phyloP scores from a whole-genome alignment of 345 rosid species.

The Salix suchowensis region DNA sequence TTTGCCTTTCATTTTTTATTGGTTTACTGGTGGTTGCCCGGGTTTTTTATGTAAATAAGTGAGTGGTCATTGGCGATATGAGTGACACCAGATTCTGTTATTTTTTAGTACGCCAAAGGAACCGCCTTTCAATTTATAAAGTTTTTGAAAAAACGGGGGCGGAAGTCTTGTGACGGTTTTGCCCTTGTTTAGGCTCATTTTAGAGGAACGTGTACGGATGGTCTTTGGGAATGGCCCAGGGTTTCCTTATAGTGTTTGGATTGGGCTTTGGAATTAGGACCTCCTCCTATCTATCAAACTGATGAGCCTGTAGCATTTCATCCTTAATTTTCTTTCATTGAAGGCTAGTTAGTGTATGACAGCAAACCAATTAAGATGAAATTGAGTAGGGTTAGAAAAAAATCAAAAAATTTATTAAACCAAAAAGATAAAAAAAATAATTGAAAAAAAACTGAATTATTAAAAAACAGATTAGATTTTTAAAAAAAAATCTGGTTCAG shows the following conservation, averaged over 20 bases:
- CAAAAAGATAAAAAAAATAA: no score
- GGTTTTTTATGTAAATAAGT: slow-evolving; percentile 5
- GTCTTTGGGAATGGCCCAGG: not conserved
- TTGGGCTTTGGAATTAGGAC: not conserved
- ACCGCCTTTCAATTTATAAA: slow-evolving; percentile 19
- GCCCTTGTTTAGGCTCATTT: not conserved
- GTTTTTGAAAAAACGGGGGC: not conserved
- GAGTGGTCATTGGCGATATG: not conserved
- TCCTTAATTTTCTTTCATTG: no score
- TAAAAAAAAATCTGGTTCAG: no score
- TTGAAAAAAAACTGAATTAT: no score
- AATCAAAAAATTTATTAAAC: no score
- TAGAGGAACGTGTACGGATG: not conserved
- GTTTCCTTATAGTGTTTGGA: not conserved
- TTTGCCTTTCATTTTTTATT: not conserved
- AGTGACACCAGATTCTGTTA: slow-evolving; percentile 10
- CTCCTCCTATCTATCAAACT: not conserved
- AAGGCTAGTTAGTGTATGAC: no score
- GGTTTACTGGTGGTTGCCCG: not conserved
- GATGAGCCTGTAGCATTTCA: not conserved
- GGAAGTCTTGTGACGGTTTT: slow-evolving; percentile 1
- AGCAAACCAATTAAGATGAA: no score
- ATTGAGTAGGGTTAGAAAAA: no score
- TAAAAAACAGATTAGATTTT: no score
- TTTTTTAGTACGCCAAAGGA: slow-evolving; percentile 22